phyloP scores from a whole-genome alignment of 148 eudicot species.

The Rhododendron mucronatum region DNA sequence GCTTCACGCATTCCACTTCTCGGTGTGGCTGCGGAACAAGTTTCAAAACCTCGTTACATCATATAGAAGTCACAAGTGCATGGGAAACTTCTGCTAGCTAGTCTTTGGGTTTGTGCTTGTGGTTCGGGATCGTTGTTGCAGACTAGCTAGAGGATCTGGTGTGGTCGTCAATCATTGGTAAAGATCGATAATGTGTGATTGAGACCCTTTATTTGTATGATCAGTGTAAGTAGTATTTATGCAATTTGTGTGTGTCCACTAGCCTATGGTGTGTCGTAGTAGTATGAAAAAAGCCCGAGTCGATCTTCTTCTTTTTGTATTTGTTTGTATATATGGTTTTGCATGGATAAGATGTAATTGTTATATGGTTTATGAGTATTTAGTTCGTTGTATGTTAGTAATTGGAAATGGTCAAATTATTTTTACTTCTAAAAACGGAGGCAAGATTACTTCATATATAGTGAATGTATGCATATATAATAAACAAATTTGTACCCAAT shows the following conservation, averaged over 20 bases:
- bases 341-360: background rate
- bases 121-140: background rate
- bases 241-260: background rate
- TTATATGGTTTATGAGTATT: background rate
- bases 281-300: background rate
- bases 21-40: background rate
- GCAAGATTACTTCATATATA: background rate
- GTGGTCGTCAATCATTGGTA: background rate
- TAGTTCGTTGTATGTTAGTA: background rate
- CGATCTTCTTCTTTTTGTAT: no score
- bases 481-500: no score
- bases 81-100: background rate
- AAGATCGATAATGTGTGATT: background rate
- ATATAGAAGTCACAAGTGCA: background rate
- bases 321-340: background rate
- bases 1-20: background rate
- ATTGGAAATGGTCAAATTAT: background rate
- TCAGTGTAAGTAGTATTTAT: background rate
- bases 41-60: background rate
- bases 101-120: background rate
- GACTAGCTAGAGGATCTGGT: background rate
- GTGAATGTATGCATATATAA: background rate
- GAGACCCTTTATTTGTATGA: background rate
- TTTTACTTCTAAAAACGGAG: background rate
- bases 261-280: background rate